These are phyloP conservation scores for Alternaria sp. DNA, from an alignment of 2,329 filamentous ascomycete genomes.

Conservation along the genomic window DNA sequence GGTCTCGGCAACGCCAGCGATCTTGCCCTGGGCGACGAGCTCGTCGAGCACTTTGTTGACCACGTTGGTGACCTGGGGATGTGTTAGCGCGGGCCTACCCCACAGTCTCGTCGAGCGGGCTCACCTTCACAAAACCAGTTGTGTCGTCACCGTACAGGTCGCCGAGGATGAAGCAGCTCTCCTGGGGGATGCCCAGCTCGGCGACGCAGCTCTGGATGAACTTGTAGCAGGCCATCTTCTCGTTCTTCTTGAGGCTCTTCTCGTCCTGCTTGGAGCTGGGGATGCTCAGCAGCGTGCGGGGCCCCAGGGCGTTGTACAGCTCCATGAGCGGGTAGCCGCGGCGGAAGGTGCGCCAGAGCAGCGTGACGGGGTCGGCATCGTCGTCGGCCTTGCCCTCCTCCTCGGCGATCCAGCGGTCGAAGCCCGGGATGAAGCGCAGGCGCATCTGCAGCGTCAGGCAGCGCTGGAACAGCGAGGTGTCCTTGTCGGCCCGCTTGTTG, in stretches of 20 bases:
- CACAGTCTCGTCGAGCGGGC: neutral
- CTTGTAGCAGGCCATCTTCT: slow-evolving; percentile 88
- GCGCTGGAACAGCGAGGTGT: slow-evolving; percentile 91
- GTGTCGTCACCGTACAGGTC: slow-evolving; percentile 95
- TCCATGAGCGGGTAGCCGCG: slow-evolving; percentile 83
- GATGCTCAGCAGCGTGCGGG: slow-evolving; percentile 70
- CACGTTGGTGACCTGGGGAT: slow-evolving; percentile 76
- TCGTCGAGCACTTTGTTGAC: slow-evolving; percentile 92
- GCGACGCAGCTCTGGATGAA: slow-evolving; percentile 89
- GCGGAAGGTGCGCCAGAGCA: slow-evolving; percentile 86
- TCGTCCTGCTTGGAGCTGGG: slow-evolving; percentile 70
- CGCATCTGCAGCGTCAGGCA: slow-evolving; percentile 85
- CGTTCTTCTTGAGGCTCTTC: slow-evolving; percentile 66
- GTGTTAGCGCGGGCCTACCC: neutral
- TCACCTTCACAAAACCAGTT: slow-evolving; percentile 92
- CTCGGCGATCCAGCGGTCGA: slow-evolving; percentile 75
- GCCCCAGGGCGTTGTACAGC: slow-evolving; percentile 86
- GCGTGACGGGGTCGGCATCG: slow-evolving; percentile 82
- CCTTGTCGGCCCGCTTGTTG: slow-evolving; percentile 93
- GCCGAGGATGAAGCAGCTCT: slow-evolving; percentile 88
- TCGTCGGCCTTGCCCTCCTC: slow-evolving; percentile 73
- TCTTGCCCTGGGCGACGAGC: slow-evolving; percentile 76
- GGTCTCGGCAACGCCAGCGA: slow-evolving; percentile 58
- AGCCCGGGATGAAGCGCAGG: slow-evolving; percentile 81
- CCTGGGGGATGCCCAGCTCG: slow-evolving; percentile 77